Evolutionary conservation across 2,329 filamentous ascomycete genomes (phyloP).

Genomic region (Didymellaceae sp.): DNA sequence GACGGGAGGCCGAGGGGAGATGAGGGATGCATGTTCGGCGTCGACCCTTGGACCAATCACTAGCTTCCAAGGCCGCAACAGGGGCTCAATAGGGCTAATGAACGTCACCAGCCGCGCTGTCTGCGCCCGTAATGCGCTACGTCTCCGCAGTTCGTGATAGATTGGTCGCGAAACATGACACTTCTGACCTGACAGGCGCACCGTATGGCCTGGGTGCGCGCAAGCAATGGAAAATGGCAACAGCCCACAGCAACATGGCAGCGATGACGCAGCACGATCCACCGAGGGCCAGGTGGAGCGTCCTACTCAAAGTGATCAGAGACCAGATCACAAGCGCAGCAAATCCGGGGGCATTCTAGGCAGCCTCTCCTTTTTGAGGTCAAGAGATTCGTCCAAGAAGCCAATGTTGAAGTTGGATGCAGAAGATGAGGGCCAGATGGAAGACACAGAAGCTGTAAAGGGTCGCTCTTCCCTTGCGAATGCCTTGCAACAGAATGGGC

Average conservation of each 20-base stretch:
- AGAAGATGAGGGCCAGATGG: conserved; percentile 24
- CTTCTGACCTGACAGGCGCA: conserved; percentile 15
- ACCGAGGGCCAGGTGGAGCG: conserved; percentile 12
- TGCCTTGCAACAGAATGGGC: conserved; percentile 55
- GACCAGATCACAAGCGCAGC: conserved; percentile 56
- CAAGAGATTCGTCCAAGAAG: conserved; percentile 45
- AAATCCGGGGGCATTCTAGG: conserved; percentile 71
- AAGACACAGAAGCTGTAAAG: conserved; percentile 38
- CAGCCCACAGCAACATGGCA: conserved; percentile 12
- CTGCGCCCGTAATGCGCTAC: conserved; percentile 15
- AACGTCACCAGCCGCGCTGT: conserved; percentile 18
- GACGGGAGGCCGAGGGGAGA: conserved; percentile 31
- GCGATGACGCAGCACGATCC: conserved; percentile 15
- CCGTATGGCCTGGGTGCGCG: conserved; percentile 23
- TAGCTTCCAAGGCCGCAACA: conserved; percentile 22
- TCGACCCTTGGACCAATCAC: conserved; percentile 28
- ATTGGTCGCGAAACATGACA: conserved; percentile 27
- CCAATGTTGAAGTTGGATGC: conserved; percentile 19
- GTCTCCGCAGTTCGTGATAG: conserved; percentile 14
- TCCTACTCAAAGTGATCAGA: conserved; percentile 7
- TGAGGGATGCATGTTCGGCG: conserved; percentile 25
- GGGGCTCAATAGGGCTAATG: conserved; percentile 14
- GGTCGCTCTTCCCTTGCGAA: conserved; percentile 33
- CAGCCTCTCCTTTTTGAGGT: conserved; percentile 72
- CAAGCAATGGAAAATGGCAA: conserved; percentile 35